Evolutionary conservation across 192 early-diverging fungal species (phyloP), one percentile per base, ranked within the genome.

Genomic region (Mortierella antarctica): DNA sequence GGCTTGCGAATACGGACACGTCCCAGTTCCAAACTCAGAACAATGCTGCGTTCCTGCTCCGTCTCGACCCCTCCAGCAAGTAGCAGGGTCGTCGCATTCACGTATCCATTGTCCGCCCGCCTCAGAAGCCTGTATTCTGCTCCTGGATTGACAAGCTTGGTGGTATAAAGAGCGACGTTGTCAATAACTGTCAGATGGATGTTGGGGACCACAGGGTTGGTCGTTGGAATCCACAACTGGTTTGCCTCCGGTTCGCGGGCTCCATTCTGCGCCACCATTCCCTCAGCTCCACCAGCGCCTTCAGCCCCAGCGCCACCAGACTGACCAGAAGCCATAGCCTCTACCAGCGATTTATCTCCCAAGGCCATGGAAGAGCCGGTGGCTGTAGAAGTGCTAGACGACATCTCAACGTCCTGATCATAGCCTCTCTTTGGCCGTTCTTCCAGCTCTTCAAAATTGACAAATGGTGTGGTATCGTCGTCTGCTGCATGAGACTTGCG

Each of bases 1-100:
- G 88, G 87, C 67, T 92, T 88, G 13, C 92, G 90, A 73, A 91
- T 88, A 55, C 94, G 91, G 58, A 93, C 89, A 53, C 92, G 88
- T 51, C 88, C 89, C 15, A 94, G 86, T 64, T 98, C 96, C 68
- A 98, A 86, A 57, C 93, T 93, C 31, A 98, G 86, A 9, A 96
- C 90, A 55, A 96, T 94, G 63, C 89, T 93, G 13, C 92, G 89
- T 65, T 98, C 96, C 57, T 91, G 86, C 47, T 95, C 94, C 17
- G 92, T 93, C 41, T 90, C 88, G 13, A 97, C 88, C 5, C 96
- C 96, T 62, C 96, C 96, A 20, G 96, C 96, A 23, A 93, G 83
- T 11, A 98, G 83, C 18, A 98, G 84, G 31, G 91, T 86, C 12
- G 95, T 93, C 15, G 92, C 95, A 71, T 98, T 96, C 54, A 98